Percentiles rank a stretch among this genome's conserved stretches.
These are phyloP conservation scores for Trichophyton rubrum DNA, from an alignment of 2,329 filamentous ascomycete genomes.

Conservation along the genomic window DNA sequence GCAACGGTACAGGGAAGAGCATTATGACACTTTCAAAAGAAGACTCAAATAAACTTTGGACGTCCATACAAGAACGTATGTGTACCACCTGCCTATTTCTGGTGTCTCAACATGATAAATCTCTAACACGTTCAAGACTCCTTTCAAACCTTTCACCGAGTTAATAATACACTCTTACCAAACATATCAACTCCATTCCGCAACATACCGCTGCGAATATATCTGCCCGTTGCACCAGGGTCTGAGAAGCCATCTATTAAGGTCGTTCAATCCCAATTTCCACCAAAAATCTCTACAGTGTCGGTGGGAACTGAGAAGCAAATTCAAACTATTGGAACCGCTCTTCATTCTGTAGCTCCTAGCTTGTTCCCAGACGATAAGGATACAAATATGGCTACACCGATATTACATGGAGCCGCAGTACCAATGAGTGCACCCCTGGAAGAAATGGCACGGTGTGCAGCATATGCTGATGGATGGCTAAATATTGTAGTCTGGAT, in stretches of 20 bases:
- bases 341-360: constrained; percentile 63
- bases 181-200: constrained; percentile 57
- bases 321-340: constrained; percentile 60
- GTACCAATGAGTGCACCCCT: constrained; percentile 70
- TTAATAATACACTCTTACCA: constrained; percentile 63
- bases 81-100: constrained; percentile 8
- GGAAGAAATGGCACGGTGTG: constrained; percentile 69
- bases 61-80: constrained; percentile 60
- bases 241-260: constrained; percentile 40
- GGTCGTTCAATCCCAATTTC: constrained; percentile 63
- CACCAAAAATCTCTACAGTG: constrained; percentile 33
- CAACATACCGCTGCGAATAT: constrained; percentile 78
- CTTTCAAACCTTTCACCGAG: constrained; percentile 55
- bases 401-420: constrained; percentile 71
- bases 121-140: not conserved
- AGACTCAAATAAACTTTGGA: constrained; percentile 72
- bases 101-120: not conserved
- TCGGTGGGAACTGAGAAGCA: constrained; percentile 24
- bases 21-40: constrained; percentile 82
- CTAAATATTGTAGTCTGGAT: constrained; percentile 69
- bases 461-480: constrained; percentile 87
- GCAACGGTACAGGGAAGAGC: constrained; percentile 76
- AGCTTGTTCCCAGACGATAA: constrained; percentile 75
- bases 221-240: constrained; percentile 58
- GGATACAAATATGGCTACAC: constrained; percentile 70